Evolutionary conservation across 2,329 filamentous ascomycete genomes (phyloP).

Genomic region (Penicillium sp.): DNA sequence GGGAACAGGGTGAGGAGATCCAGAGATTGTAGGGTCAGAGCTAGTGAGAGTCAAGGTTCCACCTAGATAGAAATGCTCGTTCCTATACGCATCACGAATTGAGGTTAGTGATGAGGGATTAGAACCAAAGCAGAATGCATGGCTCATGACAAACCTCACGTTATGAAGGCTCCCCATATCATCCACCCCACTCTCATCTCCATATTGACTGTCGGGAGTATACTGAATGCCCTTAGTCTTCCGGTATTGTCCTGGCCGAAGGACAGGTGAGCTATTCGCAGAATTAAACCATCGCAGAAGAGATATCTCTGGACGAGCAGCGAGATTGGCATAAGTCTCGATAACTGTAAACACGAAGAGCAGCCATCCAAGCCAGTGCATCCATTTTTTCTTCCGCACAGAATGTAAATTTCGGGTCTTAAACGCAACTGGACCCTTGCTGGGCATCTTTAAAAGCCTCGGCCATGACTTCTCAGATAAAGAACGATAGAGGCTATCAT

Average conservation of each 20-base stretch:
- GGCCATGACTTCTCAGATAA: slow-evolving; percentile 3
- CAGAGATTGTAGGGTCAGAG: not conserved
- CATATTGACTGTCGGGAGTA: not conserved
- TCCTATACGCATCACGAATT: slow-evolving; percentile 1
- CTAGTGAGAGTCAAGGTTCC: slow-evolving; percentile 22
- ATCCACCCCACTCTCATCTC: slow-evolving; percentile 5
- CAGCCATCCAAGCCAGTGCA: slow-evolving; percentile 14
- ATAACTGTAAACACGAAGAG: slow-evolving; percentile 9
- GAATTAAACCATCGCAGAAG: not conserved
- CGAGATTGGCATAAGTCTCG: slow-evolving; percentile 7
- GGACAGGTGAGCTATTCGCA: not conserved
- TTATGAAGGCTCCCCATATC: slow-evolving; percentile 14
- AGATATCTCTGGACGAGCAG: slow-evolving; percentile 5
- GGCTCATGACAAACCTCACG: slow-evolving; percentile 10
- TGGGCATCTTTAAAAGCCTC: not conserved
- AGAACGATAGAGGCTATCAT: not conserved
- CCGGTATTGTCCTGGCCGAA: slow-evolving; percentile 23
- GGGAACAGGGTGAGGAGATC: slow-evolving; percentile 12
- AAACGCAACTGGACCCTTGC: slow-evolving; percentile 3
- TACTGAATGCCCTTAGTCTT: not conserved
- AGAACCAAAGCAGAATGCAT: not conserved
- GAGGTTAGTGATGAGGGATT: not conserved
- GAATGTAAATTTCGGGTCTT: not conserved
- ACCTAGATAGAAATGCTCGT: slow-evolving; percentile 19
- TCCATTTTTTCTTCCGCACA: slow-evolving; percentile 6